Base-by-base conservation (phyloP, 495 filamentous ascomycete genomes). In the Penicillium flavigenum region DNA sequence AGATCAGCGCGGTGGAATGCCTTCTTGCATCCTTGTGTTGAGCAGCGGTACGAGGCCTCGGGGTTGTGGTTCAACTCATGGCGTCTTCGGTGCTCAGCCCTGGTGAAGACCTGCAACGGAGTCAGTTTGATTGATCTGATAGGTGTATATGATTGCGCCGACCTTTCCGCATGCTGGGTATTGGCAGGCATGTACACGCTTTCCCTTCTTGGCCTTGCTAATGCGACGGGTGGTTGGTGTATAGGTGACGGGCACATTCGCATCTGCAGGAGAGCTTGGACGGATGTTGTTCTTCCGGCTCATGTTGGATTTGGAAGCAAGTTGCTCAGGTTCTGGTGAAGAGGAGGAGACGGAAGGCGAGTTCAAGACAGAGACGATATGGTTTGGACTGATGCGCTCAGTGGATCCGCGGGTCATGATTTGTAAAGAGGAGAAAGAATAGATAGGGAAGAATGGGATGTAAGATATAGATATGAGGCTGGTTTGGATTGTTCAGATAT, bases 21-120 rank as follows among this genome's bases (percentile, higher is more conserved):
- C 68, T 86, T 90, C 17, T 84, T 85, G 72, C 92, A 96, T 43
- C 83, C 81, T 38, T 79, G 72, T 47, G 85, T 78, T 8, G 81
- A 79, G 70, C 91, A 95, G 27, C 79, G 79, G 62, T 81, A 87
- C 11, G 83, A 76, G 31, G 89, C 86, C 57, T 84, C 78, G 19
- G 82, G 81, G 64, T 86, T 85, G 75, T 96, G 91, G 69, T 92
- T 92, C 48, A 92, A 74, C 70, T 95, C 88, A 74, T 96, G 91
- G 47, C 91, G 90, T 71, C 91, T 91, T 51, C 34, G 64, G 39
- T 96, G 92, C 67, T 96, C 92, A 29, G 90, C 90, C 66, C 92
- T 81, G 19, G 91, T 94, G 66, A 91, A 91, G 49, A 88, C 86
- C 87, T 88, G 57, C 38, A 47, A 53, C 12, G 24, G 24, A 49